phyloP scores from a whole-genome alignment of 352 stramenopile species.

The Phytophthora agathidicida region DNA sequence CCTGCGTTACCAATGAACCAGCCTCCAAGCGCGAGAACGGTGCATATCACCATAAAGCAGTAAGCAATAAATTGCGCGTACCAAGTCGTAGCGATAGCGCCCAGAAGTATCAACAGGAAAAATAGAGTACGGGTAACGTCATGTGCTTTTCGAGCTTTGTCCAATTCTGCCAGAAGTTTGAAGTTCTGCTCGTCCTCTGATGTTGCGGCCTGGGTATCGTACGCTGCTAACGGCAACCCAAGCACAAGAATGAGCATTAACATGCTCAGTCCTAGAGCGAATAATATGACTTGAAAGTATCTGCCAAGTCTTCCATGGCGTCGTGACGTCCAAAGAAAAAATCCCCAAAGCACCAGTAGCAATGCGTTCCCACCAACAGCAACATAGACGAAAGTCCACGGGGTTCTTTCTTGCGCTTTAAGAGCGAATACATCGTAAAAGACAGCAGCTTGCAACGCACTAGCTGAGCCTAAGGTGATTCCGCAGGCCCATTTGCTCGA shows the following conservation, averaged over 20 bases:
- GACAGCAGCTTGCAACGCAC: constrained; percentile 44
- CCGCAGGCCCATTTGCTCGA: constrained; percentile 42
- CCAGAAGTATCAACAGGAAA: constrained; percentile 58
- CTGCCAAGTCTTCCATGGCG: constrained; percentile 18
- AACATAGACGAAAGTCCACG: constrained; percentile 37
- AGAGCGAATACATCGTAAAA: constrained; percentile 33
- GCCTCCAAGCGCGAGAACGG: constrained; percentile 27
- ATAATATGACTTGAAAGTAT: constrained; percentile 46
- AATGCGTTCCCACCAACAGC: constrained; percentile 13
- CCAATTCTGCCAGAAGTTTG: constrained; percentile 11
- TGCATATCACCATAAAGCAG: constrained; percentile 30
- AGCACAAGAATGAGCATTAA: constrained; percentile 42
- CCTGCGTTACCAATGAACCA: constrained; percentile 37
- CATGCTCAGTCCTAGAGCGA: constrained; percentile 33
- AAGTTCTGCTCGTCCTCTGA: constrained; percentile 8
- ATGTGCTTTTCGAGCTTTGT: constrained; percentile 28
- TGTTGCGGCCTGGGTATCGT: constrained; percentile 5
- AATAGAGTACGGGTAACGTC: constrained; percentile 57
- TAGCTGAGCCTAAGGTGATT: constrained; percentile 39
- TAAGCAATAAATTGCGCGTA: constrained; percentile 63
- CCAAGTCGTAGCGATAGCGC: constrained; percentile 57
- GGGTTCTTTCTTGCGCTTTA: constrained; percentile 21
- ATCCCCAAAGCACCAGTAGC: constrained; percentile 20
- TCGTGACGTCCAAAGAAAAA: constrained; percentile 34
- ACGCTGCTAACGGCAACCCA: constrained; percentile 42